Conservation (phyloP, 2,329 filamentous ascomycete genomes). For the Venturia effusa region DNA sequence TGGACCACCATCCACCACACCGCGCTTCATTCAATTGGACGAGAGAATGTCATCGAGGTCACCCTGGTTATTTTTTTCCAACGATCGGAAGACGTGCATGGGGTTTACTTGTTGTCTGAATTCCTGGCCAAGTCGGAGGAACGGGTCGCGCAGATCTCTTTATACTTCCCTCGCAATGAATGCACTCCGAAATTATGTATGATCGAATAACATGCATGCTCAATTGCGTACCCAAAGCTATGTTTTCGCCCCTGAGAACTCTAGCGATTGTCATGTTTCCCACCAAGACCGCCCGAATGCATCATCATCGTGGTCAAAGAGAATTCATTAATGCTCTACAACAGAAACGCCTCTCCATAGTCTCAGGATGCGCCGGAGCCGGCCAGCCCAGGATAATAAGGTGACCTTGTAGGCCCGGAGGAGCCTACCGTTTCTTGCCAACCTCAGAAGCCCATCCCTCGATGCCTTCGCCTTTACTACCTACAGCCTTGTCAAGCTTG, state of each 20-base stretch:
- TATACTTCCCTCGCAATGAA: neutral
- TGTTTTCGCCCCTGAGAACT: neutral
- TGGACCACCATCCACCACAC: neutral
- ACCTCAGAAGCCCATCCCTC: slow-evolving; percentile 88
- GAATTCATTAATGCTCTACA: slow-evolving; percentile 2
- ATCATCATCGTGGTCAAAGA: neutral
- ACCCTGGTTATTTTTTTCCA: no score
- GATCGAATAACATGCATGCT: neutral
- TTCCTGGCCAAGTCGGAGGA: no score
- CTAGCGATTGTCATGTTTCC: neutral
- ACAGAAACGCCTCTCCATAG: neutral
- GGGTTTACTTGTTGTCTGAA: no score
- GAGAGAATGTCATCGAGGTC: no score
- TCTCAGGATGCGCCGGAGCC: neutral
- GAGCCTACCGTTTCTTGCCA: slow-evolving; percentile 21
- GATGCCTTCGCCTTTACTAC: slow-evolving; percentile 80
- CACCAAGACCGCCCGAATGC: neutral
- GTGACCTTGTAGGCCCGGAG: neutral
- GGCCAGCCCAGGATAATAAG: neutral
- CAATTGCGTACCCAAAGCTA: neutral
- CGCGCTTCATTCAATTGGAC: no score
- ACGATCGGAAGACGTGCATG: no score
- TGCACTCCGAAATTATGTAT: neutral
- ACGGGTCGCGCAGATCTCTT: no score
- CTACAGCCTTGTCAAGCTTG: slow-evolving; percentile 64